These are phyloP conservation scores for Asclepias syriaca DNA, from an alignment of 257 asterid species.

Conservation along the genomic window DNA sequence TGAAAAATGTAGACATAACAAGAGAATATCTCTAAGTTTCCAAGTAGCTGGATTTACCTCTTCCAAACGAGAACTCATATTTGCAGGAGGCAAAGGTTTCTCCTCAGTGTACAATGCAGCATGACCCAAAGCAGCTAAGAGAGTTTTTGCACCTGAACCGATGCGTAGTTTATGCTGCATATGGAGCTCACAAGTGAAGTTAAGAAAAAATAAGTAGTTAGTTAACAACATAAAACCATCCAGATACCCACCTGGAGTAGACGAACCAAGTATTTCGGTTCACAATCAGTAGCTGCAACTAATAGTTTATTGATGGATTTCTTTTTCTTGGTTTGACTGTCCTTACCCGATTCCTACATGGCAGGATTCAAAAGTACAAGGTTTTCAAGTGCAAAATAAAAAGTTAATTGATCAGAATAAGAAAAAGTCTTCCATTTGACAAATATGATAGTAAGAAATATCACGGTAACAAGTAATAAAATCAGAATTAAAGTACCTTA, in stretches of 20 bases:
- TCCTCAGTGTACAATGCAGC: conserved; percentile 69
- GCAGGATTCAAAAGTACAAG: conserved; percentile 16
- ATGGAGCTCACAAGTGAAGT: conserved; percentile 28
- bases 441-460: neutral
- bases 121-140: conserved; percentile 78
- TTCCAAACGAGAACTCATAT: conserved; percentile 61
- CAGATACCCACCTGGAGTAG: conserved; percentile 69
- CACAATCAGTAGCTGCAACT: conserved; percentile 96
- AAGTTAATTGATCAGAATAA: neutral
- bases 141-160: conserved; percentile 91
- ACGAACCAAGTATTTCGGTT: conserved; percentile 92
- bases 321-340: conserved; percentile 90
- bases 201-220: conserved; percentile 19
- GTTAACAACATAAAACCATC: conserved; percentile 9
- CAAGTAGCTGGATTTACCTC: conserved; percentile 38
- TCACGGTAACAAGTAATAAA: neutral
- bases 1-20: neutral
- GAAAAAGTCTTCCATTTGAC: neutral
- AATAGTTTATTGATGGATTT: conserved; percentile 73
- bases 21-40: conserved; percentile 2
- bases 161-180: conserved; percentile 85
- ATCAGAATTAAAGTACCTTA: conserved; percentile 40
- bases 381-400: conserved; percentile 16
- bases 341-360: conserved; percentile 88
- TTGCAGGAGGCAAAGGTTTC: conserved; percentile 52